Conservation (phyloP, 495 filamentous ascomycete species). For the Acidiella bohemica region DNA sequence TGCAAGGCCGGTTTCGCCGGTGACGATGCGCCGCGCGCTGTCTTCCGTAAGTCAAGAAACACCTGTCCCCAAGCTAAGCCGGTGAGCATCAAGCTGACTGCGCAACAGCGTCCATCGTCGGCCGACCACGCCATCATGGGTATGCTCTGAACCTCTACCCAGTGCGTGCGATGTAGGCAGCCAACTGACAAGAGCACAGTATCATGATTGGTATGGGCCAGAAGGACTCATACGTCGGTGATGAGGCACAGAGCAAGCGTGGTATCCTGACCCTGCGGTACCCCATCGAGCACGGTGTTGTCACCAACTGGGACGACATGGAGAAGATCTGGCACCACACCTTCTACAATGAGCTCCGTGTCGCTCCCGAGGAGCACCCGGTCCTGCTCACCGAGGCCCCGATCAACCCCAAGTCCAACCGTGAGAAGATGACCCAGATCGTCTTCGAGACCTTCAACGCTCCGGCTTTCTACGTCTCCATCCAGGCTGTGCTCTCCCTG, state of each 20-base stretch:
- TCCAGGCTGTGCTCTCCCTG: slow-evolving; percentile 97
- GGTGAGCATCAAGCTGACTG: slow-evolving; percentile 19
- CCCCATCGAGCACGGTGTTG: slow-evolving; percentile 99
- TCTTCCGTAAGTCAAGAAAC: slow-evolving; percentile 89
- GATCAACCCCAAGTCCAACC: slow-evolving; percentile 99
- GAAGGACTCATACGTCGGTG: slow-evolving; percentile 99
- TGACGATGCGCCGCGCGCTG: slow-evolving; percentile 98
- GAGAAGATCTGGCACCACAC: slow-evolving; percentile 99
- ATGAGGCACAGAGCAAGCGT: slow-evolving; percentile 99
- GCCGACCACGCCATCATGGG: slow-evolving; percentile 99
- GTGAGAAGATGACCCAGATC: slow-evolving; percentile 99
- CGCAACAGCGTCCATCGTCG: slow-evolving; percentile 83
- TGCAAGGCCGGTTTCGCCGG: slow-evolving; percentile 99
- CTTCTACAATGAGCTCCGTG: slow-evolving; percentile 99
- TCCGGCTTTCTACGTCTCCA: slow-evolving; percentile 99
- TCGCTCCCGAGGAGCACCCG: slow-evolving; percentile 99
- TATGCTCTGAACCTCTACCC: slow-evolving; percentile 32
- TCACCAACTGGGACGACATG: slow-evolving; percentile 99
- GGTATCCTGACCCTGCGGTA: slow-evolving; percentile 99
- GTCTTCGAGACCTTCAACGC: slow-evolving; percentile 99
- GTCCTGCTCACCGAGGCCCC: slow-evolving; percentile 97
- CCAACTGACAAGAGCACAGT: slow-evolving; percentile 41
- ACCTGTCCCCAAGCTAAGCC: neutral
- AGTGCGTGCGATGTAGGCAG: neutral
- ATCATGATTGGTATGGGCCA: slow-evolving; percentile 99